phyloP scores from a whole-genome alignment of 768 basidiomycete genomes.

The Grammothele lineata region DNA sequence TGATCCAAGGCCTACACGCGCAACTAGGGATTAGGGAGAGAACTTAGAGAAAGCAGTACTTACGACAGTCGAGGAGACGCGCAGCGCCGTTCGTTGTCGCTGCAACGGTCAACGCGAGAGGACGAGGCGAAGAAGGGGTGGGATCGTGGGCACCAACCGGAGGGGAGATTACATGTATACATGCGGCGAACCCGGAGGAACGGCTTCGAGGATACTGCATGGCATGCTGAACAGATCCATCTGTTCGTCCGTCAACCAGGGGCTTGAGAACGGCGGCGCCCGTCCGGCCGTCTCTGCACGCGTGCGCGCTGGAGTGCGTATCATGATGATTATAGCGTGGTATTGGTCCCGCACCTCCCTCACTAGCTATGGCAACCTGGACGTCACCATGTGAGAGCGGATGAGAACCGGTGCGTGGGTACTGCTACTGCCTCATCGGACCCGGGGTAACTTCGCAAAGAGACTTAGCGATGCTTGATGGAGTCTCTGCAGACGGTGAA shows the following conservation, averaged over 20 bases:
- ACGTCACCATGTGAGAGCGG: not conserved
- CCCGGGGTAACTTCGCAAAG: too few species aligned
- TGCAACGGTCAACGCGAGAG: not conserved
- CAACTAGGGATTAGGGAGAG: not conserved
- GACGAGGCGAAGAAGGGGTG: not conserved
- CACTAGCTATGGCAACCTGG: constrained; percentile 4
- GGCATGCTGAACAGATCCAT: not conserved
- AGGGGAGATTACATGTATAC: not conserved
- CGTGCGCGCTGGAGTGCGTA: too few species aligned
- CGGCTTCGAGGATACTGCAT: not conserved
- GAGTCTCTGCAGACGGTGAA: too few species aligned
- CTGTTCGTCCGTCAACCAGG: constrained; percentile 1
- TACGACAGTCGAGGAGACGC: not conserved
- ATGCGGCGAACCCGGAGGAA: not conserved
- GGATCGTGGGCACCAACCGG: not conserved
- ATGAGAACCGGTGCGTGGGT: not conserved
- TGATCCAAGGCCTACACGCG: not conserved
- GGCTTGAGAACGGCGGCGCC: not conserved
- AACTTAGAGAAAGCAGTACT: too few species aligned
- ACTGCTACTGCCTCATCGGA: not conserved
- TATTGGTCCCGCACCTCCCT: not conserved
- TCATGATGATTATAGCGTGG: not conserved
- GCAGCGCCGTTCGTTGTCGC: not conserved
- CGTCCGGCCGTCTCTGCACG: too few species aligned
- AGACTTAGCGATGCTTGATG: too few species aligned